phyloP scores from a whole-genome alignment of 2,329 filamentous ascomycete species.

The Beauveria asiatica region DNA sequence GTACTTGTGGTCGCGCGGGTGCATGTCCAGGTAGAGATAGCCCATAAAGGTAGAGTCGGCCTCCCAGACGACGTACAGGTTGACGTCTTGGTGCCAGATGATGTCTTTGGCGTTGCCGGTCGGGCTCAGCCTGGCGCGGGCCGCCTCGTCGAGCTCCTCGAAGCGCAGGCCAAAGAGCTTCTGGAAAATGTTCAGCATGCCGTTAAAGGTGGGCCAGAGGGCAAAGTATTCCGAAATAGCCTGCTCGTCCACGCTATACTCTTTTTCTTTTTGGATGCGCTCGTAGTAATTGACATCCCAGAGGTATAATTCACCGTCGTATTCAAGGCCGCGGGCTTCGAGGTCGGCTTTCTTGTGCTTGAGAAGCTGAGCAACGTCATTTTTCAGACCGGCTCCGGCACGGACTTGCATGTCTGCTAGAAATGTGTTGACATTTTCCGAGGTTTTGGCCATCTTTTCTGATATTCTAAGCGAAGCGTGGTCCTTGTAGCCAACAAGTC shows the following conservation, averaged over 20 bases:
- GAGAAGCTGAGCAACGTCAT: conserved; percentile 62
- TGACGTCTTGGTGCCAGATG: conserved; percentile 73
- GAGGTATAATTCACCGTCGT: conserved; percentile 66
- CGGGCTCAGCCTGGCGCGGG: conserved; percentile 54
- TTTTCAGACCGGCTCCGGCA: conserved; percentile 58
- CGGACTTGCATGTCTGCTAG: conserved; percentile 60
- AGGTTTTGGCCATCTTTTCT: conserved; percentile 78
- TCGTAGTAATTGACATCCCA: conserved; percentile 81
- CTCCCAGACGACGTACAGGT: conserved; percentile 76
- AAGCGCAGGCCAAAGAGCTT: conserved; percentile 39
- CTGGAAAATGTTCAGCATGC: conserved; percentile 37
- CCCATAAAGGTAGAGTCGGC: conserved; percentile 67
- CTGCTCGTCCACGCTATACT: conserved; percentile 71
- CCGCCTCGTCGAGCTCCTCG: conserved; percentile 59
- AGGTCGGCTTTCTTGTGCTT: conserved; percentile 65
- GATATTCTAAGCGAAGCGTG: conserved; percentile 70
- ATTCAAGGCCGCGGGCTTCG: conserved; percentile 47
- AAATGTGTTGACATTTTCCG: conserved; percentile 64
- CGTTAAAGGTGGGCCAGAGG: conserved; percentile 60
- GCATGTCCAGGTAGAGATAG: conserved; percentile 75
- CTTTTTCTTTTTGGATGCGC: conserved; percentile 69
- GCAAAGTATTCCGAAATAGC: conserved; percentile 81
- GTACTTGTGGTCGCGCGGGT: conserved; percentile 75
- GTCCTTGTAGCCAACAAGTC: conserved; percentile 67
- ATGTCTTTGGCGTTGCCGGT: conserved; percentile 63